Conservation (phyloP, 78 protist species). For the Chrysochromulina tobinii region DNA sequence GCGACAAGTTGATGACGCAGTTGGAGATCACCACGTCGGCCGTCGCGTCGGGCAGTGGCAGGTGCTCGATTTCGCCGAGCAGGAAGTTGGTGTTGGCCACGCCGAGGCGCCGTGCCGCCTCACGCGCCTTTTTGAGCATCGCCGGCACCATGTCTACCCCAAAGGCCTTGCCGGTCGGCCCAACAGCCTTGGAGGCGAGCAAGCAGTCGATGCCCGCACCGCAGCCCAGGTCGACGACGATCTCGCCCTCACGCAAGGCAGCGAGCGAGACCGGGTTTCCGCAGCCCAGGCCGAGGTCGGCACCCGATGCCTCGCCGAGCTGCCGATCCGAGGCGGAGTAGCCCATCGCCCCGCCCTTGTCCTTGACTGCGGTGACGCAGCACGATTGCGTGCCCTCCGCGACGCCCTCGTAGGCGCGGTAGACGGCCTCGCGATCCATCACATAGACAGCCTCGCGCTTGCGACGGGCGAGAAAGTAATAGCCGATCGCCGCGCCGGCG, state of each 20-base stretch:
- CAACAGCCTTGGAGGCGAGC: background rate
- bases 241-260: constrained; percentile 2
- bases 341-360: background rate
- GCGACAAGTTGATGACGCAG: constrained; percentile 38
- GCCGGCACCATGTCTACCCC: constrained; percentile 32
- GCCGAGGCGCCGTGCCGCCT: background rate
- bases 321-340: constrained; percentile 25
- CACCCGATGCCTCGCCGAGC: background rate
- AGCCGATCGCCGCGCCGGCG: no score
- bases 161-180: background rate
- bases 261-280: constrained; percentile 28
- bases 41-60: constrained; percentile 21
- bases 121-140: constrained; percentile 20
- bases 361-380: no score
- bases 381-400: no score
- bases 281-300: constrained; percentile 36
- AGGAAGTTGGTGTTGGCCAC: constrained; percentile 5
- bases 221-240: constrained; percentile 38
- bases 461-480: no score
- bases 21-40: constrained; percentile 31
- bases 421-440: no score
- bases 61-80: constrained; percentile 29
- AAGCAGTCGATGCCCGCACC: constrained; percentile 40
- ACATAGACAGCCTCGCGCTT: no score
- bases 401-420: no score